Evolutionary conservation across 345 rosid genomes (phyloP).

Genomic region (Microcos paniculata): DNA sequence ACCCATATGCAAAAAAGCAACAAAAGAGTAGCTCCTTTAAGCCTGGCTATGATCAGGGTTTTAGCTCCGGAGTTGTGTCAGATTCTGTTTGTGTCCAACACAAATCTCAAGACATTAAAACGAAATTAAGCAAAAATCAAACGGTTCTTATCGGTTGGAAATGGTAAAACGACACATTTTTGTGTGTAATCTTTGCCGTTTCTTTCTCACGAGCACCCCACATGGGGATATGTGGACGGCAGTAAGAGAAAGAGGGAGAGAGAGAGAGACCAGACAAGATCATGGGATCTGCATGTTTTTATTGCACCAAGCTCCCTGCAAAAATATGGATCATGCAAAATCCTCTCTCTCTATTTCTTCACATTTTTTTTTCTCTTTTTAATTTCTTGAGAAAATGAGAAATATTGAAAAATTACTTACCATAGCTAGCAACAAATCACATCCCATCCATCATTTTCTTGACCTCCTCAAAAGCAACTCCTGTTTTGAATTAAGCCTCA

Average conservation of each 20-base stretch:
- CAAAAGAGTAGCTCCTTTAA: background rate
- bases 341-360: background rate
- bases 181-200: background rate
- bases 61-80: background rate
- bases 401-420: background rate
- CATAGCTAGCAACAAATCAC: constrained; percentile 7
- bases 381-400: background rate
- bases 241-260: background rate
- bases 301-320: constrained; percentile 21
- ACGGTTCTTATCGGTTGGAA: background rate
- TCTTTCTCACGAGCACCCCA: background rate
- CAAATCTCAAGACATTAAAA: background rate
- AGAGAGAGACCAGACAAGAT: constrained; percentile 15
- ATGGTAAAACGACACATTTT: background rate
- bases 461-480: constrained; percentile 18
- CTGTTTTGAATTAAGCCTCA: constrained; percentile 15
- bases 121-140: background rate
- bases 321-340: constrained; percentile 24
- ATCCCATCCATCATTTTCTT: constrained; percentile 24
- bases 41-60: background rate
- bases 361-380: background rate
- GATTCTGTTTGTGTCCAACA: background rate
- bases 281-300: constrained; percentile 43
- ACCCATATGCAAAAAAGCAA: background rate
- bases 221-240: background rate